These are phyloP conservation scores for Solanum rostratum DNA, from an alignment of 257 asterid species.

Conservation along the genomic window DNA sequence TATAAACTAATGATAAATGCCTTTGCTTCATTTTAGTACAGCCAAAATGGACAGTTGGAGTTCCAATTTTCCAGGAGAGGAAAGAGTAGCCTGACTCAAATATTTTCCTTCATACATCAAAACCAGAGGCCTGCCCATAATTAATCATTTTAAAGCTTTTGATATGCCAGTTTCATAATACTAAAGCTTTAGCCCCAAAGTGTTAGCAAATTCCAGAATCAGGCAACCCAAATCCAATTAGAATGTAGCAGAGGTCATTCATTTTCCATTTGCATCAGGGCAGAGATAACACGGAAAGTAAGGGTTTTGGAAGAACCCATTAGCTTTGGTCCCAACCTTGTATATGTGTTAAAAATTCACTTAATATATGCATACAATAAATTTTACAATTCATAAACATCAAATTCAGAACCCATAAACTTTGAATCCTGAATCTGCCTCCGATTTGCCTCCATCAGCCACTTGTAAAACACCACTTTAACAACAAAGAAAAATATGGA, in stretches of 20 bases:
- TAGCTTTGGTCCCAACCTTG: background rate
- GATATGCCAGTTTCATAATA: background rate
- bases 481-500: background rate
- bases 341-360: background rate
- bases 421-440: background rate
- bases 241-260: background rate
- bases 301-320: background rate
- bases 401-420: background rate
- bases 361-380: background rate
- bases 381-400: background rate
- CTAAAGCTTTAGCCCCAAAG: background rate
- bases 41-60: background rate
- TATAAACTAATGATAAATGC: background rate
- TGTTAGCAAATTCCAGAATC: background rate
- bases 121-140: background rate
- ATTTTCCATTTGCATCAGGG: background rate
- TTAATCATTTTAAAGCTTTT: background rate
- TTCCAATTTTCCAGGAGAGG: background rate
- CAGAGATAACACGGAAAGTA: background rate
- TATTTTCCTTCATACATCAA: background rate
- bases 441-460: background rate
- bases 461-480: background rate
- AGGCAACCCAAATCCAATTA: background rate
- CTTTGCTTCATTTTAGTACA: background rate
- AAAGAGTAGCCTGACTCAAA: background rate